Conservation (phyloP, 2,329 filamentous ascomycete species). For the Ophiocordyceps camponoti-saundersi region DNA sequence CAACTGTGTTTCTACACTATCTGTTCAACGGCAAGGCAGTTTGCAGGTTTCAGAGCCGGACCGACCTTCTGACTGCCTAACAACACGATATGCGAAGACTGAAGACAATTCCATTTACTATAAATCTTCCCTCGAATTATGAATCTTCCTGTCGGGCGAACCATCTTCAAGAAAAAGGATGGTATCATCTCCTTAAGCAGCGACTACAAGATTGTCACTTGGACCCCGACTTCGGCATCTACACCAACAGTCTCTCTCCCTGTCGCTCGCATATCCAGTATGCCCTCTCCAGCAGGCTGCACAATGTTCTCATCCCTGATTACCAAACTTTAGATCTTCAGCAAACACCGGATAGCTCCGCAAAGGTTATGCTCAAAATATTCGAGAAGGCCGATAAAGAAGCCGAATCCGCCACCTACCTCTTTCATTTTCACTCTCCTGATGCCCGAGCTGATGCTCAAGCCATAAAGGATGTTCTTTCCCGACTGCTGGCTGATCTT, state of each 20-base stretch:
- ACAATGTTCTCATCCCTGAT: background rate
- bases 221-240: constrained; percentile 55
- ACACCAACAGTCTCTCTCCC: constrained; percentile 51
- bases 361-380: constrained; percentile 90
- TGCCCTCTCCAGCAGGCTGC: constrained; percentile 4
- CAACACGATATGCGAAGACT: no score
- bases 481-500: constrained; percentile 53
- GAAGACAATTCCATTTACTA: no score
- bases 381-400: constrained; percentile 51
- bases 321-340: constrained; percentile 54
- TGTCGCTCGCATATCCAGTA: constrained; percentile 69
- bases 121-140: constrained; percentile 19
- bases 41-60: no score
- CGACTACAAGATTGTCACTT: constrained; percentile 60
- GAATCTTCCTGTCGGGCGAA: constrained; percentile 45
- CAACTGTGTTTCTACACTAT: no score
- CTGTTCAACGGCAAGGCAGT: no score
- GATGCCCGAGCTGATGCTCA: constrained; percentile 74
- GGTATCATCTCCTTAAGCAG: constrained; percentile 60
- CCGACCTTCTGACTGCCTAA: no score
- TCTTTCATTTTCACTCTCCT: constrained; percentile 77
- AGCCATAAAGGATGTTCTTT: constrained; percentile 65
- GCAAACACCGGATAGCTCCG: constrained; percentile 73
- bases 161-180: constrained; percentile 91
- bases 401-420: constrained; percentile 49